Evolutionary conservation across 2,329 filamentous ascomycete genomes (phyloP).

Genomic region (Fusarium mundagurra): DNA sequence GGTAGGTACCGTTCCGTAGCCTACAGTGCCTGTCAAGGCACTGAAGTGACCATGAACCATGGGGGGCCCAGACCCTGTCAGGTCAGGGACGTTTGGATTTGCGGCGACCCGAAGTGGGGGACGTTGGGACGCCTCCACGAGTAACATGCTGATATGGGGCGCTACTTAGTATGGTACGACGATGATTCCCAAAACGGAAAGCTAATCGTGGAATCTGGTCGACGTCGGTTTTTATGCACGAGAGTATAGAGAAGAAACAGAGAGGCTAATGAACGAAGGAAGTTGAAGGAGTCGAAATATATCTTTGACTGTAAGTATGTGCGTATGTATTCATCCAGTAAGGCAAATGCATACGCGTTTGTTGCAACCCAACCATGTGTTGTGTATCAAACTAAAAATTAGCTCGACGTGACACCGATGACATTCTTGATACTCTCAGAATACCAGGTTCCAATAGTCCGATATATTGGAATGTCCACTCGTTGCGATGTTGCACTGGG

Average conservation of each 20-base stretch:
- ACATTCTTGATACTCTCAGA: neutral
- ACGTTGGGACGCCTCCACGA: conserved; percentile 7
- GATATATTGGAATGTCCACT: neutral
- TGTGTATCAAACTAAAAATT: neutral
- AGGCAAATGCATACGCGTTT: neutral
- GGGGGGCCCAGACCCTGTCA: conserved; percentile 31
- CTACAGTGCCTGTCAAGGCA: conserved; percentile 1
- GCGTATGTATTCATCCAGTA: neutral
- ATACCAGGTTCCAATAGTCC: neutral
- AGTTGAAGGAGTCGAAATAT: neutral
- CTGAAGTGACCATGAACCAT: conserved; percentile 11
- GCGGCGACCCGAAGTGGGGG: conserved; percentile 40
- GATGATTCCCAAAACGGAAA: conserved; percentile 41
- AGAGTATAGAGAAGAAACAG: neutral
- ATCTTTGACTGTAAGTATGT: conserved; percentile 2
- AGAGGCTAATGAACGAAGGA: neutral
- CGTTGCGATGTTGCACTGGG: neutral
- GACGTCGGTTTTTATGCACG: conserved; percentile 26
- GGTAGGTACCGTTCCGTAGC: conserved; percentile 32
- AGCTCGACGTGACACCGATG: neutral
- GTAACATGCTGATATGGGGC: conserved; percentile 2
- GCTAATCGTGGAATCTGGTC: conserved; percentile 36
- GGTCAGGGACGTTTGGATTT: conserved; percentile 36
- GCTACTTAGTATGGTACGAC: conserved; percentile 25
- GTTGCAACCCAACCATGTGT: neutral